A percentile compares a stretch with the other conserved stretches of the same genome.
These are phyloP conservation scores for Kazachstania kunashirensis DNA, from an alignment of 805 yeast genomes.

Conservation along the genomic window DNA sequence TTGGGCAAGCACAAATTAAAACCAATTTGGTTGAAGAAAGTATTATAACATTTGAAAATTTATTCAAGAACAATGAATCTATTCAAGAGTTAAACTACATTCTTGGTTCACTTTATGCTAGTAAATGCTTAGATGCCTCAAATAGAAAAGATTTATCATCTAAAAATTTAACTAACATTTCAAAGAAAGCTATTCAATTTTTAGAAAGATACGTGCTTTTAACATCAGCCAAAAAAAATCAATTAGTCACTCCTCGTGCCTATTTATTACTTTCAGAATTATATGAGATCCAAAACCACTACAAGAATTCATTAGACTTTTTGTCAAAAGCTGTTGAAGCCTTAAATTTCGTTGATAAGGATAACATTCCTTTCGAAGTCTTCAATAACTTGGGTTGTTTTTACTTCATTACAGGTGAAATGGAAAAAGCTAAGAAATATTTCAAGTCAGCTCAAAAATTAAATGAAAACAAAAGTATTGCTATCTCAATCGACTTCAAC, in stretches of 20 bases:
- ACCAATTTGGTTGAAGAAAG: conserved; percentile 77
- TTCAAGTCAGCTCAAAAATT: conserved; percentile 39
- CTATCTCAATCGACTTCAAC: conserved; percentile 53
- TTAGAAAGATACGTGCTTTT: conserved; percentile 64
- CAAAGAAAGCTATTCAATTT: conserved; percentile 46
- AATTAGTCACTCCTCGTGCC: conserved; percentile 55
- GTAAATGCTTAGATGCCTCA: conserved; percentile 29
- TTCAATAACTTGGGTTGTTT: conserved; percentile 81
- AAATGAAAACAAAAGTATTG: conserved; percentile 27
- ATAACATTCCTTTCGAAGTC: conserved; percentile 43
- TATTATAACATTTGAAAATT: conserved; percentile 68
- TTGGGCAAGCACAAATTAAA: conserved; percentile 73
- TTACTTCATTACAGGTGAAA: conserved; percentile 55
- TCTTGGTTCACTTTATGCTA: conserved; percentile 65
- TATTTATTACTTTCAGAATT: conserved; percentile 58
- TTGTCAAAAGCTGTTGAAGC: conserved; percentile 53
- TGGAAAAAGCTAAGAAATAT: conserved; percentile 44
- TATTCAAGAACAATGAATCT: conserved; percentile 56
- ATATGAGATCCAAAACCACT: conserved; percentile 52
- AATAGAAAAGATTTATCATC: conserved; percentile 13
- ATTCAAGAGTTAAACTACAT: conserved; percentile 66
- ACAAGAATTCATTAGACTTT: conserved; percentile 56
- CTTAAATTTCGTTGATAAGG: conserved; percentile 28
- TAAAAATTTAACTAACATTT: conserved; percentile 15
- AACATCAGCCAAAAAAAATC: conserved; percentile 44